phyloP scores from a whole-genome alignment of 176 grass and related monocot species.

The Aegilops sharonensis region DNA sequence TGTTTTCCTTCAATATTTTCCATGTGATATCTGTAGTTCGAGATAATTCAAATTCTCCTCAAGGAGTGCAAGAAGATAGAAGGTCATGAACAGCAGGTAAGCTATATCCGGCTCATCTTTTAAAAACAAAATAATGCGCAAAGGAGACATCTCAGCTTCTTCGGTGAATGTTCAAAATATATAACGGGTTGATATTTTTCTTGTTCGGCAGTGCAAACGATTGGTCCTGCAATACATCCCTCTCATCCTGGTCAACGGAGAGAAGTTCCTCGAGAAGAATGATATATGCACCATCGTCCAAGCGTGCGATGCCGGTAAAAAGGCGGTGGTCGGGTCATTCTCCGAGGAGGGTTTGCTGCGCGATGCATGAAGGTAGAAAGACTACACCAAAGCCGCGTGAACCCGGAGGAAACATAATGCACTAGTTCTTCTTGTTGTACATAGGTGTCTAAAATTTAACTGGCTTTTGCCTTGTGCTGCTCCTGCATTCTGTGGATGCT shows the following conservation, averaged over 20 bases:
- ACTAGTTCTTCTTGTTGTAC: conserved; percentile 12
- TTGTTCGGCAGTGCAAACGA: conserved; percentile 70
- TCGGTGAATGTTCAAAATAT: neutral
- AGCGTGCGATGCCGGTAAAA: conserved; percentile 47
- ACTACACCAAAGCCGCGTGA: neutral
- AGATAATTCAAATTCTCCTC: conserved; percentile 75
- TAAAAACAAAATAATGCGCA: neutral
- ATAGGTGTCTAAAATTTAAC: neutral
- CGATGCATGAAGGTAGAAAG: conserved; percentile 48
- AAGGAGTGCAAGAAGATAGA: conserved; percentile 86
- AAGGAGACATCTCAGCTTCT: neutral
- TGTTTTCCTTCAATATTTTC: neutral
- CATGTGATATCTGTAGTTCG: conserved; percentile 43
- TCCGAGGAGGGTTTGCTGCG: conserved; percentile 1
- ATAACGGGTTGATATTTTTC: neutral
- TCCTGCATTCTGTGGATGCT: neutral
- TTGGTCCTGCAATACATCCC: conserved; percentile 83
- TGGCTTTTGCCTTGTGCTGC: neutral
- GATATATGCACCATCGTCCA: conserved; percentile 58
- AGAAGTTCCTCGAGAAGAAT: conserved; percentile 85
- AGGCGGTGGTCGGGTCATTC: neutral
- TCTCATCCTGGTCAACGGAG: conserved; percentile 79
- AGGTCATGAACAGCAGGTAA: conserved; percentile 74
- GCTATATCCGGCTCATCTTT: neutral
- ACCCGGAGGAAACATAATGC: neutral